These are phyloP conservation scores for Aspergillus costaricaensis DNA, from an alignment of 2,329 filamentous ascomycete species.

Conservation along the genomic window DNA sequence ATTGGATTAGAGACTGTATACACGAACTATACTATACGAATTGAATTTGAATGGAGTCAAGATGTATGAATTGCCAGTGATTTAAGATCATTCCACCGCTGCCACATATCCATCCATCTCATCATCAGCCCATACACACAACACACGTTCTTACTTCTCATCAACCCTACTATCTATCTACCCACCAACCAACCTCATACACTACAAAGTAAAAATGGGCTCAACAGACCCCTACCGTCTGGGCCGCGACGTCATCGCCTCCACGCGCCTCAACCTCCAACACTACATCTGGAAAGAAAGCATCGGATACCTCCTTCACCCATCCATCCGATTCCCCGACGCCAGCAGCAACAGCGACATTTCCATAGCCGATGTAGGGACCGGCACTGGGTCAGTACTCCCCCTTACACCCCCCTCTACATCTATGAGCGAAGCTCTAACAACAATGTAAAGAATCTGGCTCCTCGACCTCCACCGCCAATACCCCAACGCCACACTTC, in stretches of 20 bases:
- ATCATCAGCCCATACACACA: neutral
- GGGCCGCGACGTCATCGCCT: neutral
- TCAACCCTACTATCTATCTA: neutral
- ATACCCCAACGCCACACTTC: conserved; percentile 11
- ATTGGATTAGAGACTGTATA: neutral
- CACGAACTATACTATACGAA: too few species aligned
- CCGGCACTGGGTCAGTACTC: conserved; percentile 16
- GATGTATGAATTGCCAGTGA: neutral
- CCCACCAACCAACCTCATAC: neutral
- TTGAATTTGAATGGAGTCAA: too few species aligned
- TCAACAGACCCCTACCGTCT: neutral
- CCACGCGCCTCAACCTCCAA: conserved; percentile 4
- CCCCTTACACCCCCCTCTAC: too few species aligned
- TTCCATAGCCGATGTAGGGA: conserved; percentile 23
- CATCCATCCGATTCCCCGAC: neutral
- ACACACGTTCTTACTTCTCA: neutral
- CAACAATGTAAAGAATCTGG: conserved; percentile 8
- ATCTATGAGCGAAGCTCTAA: neutral
- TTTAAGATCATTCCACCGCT: neutral
- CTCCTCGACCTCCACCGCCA: conserved; percentile 12
- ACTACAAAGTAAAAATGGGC: neutral
- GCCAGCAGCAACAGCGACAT: neutral
- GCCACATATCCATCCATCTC: neutral
- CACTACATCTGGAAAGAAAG: conserved; percentile 8
- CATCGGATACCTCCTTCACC: conserved; percentile 4